Evolutionary conservation across 2,329 filamentous ascomycete genomes (phyloP).

Genomic region (Aspergillus fructus): DNA sequence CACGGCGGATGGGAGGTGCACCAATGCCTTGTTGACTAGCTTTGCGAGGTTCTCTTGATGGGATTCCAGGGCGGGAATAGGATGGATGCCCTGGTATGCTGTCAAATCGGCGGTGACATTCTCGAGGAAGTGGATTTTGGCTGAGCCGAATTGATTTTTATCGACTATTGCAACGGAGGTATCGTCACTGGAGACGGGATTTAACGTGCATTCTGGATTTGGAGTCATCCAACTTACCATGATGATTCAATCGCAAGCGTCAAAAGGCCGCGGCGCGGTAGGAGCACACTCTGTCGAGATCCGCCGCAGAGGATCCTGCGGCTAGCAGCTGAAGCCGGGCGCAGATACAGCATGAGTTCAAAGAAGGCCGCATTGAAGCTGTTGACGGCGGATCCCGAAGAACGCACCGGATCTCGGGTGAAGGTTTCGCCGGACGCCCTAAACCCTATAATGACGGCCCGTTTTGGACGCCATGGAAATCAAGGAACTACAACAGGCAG

Average conservation of each 20-base stretch:
- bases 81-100: conserved; percentile 75
- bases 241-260: conserved; percentile 50
- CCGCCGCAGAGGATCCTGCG: conserved; percentile 19
- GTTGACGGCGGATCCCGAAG: neutral
- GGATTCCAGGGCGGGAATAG: conserved; percentile 69
- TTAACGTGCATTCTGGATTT: neutral
- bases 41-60: conserved; percentile 70
- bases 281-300: conserved; percentile 4
- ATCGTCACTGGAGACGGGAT: conserved; percentile 60
- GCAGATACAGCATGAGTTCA: conserved; percentile 27
- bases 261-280: conserved; percentile 31
- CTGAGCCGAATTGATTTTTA: conserved; percentile 80
- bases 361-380: neutral
- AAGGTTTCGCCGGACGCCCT: neutral
- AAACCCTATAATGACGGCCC: neutral
- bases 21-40: conserved; percentile 66
- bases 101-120: conserved; percentile 80
- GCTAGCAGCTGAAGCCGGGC: conserved; percentile 16
- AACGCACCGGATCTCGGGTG: neutral
- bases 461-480: no score
- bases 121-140: conserved; percentile 72
- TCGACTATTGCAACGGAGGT: conserved; percentile 69
- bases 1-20: conserved; percentile 48
- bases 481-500: no score
- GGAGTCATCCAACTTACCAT: conserved; percentile 30